Evolutionary conservation across 768 basidiomycete species (phyloP).

Genomic region (Mycena indigotica): DNA sequence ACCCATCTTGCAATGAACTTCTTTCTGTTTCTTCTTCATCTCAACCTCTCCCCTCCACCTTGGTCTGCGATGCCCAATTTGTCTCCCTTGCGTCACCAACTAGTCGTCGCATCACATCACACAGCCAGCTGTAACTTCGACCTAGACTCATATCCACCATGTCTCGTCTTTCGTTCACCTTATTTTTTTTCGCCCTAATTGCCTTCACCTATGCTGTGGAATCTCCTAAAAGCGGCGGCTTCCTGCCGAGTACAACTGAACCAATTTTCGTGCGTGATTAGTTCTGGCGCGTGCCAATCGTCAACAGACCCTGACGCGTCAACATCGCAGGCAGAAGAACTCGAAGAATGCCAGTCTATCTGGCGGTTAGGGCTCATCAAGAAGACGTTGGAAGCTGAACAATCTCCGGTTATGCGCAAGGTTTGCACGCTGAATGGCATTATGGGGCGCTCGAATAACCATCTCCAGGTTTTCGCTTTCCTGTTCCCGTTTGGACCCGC

Average conservation of each 20-base stretch:
- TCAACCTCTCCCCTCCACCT: too few species aligned
- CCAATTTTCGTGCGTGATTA: not conserved
- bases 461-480: too few species aligned
- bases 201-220: not conserved
- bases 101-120: not conserved
- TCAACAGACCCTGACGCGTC: constrained; percentile 2
- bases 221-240: not conserved
- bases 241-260: not conserved
- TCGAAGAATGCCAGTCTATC: constrained; percentile 9
- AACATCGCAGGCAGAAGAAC: not conserved
- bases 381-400: constrained; percentile 56
- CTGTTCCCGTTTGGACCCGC: constrained; percentile 91
- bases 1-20: not conserved
- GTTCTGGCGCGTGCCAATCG: not conserved
- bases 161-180: not conserved
- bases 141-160: not conserved
- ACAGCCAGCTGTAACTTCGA: not conserved
- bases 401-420: constrained; percentile 77
- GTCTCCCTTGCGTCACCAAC: not conserved
- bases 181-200: not conserved
- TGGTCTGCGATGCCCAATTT: too few species aligned
- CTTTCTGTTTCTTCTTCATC: not conserved
- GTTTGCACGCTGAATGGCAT: too few species aligned
- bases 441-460: too few species aligned
- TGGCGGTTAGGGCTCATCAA: constrained; percentile 58